A percentile compares a stretch with the other conserved stretches of the same genome.
These are phyloP conservation scores for Ramularia endophylla DNA, from an alignment of 2,329 filamentous ascomycete genomes.

Conservation along the genomic window DNA sequence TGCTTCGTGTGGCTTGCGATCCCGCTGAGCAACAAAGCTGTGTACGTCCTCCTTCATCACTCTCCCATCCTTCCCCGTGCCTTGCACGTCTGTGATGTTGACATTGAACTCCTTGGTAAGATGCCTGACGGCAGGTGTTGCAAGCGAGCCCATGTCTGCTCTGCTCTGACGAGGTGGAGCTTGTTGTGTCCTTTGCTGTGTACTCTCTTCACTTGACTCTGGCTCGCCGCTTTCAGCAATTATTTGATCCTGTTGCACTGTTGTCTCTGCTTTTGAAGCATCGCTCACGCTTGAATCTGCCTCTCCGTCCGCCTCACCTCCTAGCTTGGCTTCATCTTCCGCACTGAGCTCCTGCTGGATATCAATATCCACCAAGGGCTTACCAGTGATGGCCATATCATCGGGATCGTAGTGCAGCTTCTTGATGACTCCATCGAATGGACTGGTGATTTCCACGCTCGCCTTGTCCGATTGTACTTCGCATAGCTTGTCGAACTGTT, in stretches of 20 bases:
- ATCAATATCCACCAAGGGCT: constrained; percentile 88
- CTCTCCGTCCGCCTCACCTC: constrained; percentile 24
- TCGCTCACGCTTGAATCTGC: constrained; percentile 10
- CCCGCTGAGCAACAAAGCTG: constrained; percentile 31
- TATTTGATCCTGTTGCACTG: constrained; percentile 14
- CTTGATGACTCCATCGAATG: constrained; percentile 92
- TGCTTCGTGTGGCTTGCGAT: constrained; percentile 34
- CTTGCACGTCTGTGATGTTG: constrained; percentile 69
- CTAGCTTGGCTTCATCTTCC: constrained; percentile 47
- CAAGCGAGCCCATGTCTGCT: constrained; percentile 66
- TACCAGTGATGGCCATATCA: constrained; percentile 92
- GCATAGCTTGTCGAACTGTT: constrained; percentile 96
- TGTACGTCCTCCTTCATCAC: constrained; percentile 91
- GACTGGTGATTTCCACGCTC: constrained; percentile 72
- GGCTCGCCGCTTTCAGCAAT: constrained; percentile 14
- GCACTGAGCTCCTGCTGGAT: constrained; percentile 70
- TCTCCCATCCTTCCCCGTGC: constrained; percentile 84
- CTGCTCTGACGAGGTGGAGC: constrained; percentile 27
- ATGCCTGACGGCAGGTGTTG: constrained; percentile 88
- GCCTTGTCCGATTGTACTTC: constrained; percentile 99
- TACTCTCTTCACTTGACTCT: constrained; percentile 4
- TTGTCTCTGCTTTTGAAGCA: constrained; percentile 8
- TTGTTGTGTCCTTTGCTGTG: constrained; percentile 2
- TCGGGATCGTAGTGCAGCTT: constrained; percentile 93
- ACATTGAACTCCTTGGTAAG: constrained; percentile 74